Percentiles rank a stretch among this genome's conserved stretches.
These are phyloP conservation scores for Echria macrotheca DNA, from an alignment of 495 filamentous ascomycete species.

Conservation along the genomic window DNA sequence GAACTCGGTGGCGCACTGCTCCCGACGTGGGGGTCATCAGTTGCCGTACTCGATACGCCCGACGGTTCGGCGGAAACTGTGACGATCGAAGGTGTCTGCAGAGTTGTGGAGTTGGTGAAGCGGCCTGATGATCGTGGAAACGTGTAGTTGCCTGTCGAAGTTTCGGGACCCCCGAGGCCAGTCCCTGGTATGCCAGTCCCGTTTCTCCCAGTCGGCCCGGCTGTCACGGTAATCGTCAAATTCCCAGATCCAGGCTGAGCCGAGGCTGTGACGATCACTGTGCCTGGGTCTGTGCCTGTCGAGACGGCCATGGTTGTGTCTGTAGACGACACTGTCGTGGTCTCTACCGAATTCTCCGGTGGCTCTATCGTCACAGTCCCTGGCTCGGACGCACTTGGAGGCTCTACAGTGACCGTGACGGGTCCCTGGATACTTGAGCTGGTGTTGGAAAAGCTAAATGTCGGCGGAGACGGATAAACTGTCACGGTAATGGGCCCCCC, in stretches of 20 bases:
- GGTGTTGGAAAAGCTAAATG: background rate
- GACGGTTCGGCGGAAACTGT: background rate
- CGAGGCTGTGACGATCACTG: conserved; percentile 7
- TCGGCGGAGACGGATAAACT: background rate
- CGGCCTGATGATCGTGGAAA: no score
- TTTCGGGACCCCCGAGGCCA: no score
- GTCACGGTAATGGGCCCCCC: conserved; percentile 17
- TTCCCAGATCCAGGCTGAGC: background rate
- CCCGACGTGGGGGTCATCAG: no score
- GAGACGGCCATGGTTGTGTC: no score
- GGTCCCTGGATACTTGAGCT: background rate
- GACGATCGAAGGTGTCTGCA: background rate
- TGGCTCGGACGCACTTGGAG: background rate
- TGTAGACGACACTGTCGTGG: no score
- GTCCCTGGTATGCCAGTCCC: no score
- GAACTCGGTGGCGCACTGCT: no score
- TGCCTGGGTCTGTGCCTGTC: conserved; percentile 4
- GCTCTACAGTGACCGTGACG: background rate
- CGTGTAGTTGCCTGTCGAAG: no score
- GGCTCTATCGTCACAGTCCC: background rate
- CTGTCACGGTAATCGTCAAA: background rate
- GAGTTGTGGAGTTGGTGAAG: background rate
- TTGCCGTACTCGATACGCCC: background rate
- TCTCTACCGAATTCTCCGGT: background rate
- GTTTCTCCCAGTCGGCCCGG: background rate